Conservation (phyloP, 2,329 filamentous ascomycete species). For the Fusarium aywerte region DNA sequence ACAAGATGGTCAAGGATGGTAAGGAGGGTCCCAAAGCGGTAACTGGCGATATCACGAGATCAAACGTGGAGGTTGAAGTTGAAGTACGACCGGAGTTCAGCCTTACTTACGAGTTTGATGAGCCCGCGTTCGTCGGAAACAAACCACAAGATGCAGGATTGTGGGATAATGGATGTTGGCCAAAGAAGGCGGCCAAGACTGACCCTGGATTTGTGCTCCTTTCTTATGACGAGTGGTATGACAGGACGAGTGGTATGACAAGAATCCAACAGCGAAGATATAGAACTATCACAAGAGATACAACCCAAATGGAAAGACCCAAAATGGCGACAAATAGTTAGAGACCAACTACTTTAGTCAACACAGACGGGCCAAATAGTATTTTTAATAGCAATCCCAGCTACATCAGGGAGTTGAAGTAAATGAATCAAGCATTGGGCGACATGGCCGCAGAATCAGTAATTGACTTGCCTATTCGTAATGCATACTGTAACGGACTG, state of each 20-base stretch:
- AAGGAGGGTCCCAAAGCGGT: background rate
- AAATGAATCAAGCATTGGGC: background rate
- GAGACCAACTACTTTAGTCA: background rate
- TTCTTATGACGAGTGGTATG: too few relatives aligned
- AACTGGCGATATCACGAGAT: background rate
- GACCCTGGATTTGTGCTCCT: too few relatives aligned
- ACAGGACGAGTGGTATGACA: too few relatives aligned
- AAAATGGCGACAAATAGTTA: background rate
- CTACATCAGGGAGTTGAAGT: background rate
- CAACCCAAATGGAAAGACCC: background rate
- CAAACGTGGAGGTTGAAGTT: too few relatives aligned
- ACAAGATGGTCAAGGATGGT: background rate
- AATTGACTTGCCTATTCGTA: background rate
- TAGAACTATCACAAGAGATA: background rate
- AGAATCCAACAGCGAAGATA: background rate
- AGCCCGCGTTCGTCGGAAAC: too few relatives aligned
- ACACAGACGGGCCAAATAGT: background rate
- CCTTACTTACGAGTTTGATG: too few relatives aligned
- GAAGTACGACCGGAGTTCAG: too few relatives aligned
- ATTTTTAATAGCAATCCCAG: background rate
- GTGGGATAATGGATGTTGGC: too few relatives aligned
- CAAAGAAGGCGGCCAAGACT: too few relatives aligned
- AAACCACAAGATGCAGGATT: too few relatives aligned
- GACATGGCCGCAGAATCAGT: background rate
- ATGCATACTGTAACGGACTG: background rate